A percentile compares a stretch with the other conserved stretches of the same genome.
Conservation (phyloP, 2,329 filamentous ascomycete genomes). For the Hypomyces perniciosus region DNA sequence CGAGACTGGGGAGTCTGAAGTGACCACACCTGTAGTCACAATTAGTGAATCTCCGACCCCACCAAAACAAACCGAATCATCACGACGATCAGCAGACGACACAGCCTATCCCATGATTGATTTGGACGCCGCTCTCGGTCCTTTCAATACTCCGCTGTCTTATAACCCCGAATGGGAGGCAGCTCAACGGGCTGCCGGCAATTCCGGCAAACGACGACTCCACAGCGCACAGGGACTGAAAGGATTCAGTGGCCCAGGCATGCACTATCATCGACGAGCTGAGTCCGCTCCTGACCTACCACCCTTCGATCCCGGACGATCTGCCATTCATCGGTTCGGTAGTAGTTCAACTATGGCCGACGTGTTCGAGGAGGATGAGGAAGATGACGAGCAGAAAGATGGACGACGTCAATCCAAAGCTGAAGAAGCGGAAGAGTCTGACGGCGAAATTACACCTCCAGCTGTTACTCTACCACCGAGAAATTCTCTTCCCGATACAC, state of each 20-base stretch:
- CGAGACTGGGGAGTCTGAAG: conserved; percentile 17
- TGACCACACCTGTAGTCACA: conserved; percentile 33
- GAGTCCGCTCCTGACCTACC: conserved; percentile 76
- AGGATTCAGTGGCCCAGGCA: conserved; percentile 61
- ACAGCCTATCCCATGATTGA: conserved; percentile 78
- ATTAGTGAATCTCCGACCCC: conserved; percentile 35
- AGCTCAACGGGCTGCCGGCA: conserved; percentile 52
- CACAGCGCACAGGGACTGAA: conserved; percentile 71
- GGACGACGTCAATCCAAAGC: conserved; percentile 24
- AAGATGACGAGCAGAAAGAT: conserved; percentile 46
- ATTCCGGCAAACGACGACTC: conserved; percentile 57
- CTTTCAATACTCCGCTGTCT: conserved; percentile 74
- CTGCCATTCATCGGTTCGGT: conserved; percentile 55
- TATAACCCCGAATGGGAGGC: conserved; percentile 62
- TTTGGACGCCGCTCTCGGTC: conserved; percentile 84
- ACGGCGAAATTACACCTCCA: conserved; percentile 32
- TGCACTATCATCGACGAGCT: conserved; percentile 71
- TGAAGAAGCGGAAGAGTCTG: conserved; percentile 47
- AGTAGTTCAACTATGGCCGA: conserved; percentile 74
- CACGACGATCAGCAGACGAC: conserved; percentile 51
- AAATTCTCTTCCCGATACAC: conserved; percentile 19
- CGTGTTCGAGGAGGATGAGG: conserved; percentile 81
- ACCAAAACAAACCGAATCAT: conserved; percentile 23
- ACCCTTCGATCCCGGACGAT: conserved; percentile 59
- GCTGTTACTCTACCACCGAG: conserved; percentile 16